Conservation (phyloP, 495 filamentous ascomycete genomes). For the Trichodelitschia bisporula region DNA sequence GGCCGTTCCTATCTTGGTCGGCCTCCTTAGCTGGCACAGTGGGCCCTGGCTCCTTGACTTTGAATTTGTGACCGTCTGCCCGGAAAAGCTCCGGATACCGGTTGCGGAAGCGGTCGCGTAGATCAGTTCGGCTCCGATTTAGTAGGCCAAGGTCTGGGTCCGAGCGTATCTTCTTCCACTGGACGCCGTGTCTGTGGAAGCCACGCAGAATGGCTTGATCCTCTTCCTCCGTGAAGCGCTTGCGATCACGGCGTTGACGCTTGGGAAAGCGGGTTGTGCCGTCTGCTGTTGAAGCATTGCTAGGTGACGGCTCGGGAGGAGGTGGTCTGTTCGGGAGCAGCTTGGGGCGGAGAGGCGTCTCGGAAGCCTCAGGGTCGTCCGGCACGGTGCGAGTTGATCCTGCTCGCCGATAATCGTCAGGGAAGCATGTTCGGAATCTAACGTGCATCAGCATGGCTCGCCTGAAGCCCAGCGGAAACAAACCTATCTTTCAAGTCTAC, state of each 20-base stretch:
- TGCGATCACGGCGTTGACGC: constrained; percentile 20
- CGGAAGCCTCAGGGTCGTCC: background rate
- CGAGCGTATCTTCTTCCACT: constrained; percentile 59
- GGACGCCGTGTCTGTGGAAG: constrained; percentile 46
- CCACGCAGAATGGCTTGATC: constrained; percentile 56
- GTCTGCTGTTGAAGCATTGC: constrained; percentile 25
- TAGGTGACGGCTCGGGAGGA: constrained; percentile 20
- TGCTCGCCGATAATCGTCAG: constrained; percentile 16
- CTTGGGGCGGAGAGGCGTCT: constrained; percentile 12
- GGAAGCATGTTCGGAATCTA: constrained; percentile 52
- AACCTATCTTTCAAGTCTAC: constrained; percentile 72
- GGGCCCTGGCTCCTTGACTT: constrained; percentile 7
- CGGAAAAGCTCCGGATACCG: constrained; percentile 53
- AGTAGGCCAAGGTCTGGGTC: constrained; percentile 34
- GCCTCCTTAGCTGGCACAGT: too few relatives aligned
- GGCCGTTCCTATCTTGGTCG: too few relatives aligned
- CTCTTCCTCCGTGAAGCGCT: constrained; percentile 48
- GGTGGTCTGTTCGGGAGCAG: constrained; percentile 2
- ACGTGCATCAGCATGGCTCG: too few relatives aligned
- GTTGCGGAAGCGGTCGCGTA: constrained; percentile 62
- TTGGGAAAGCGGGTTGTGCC: too few relatives aligned
- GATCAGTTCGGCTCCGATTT: constrained; percentile 46
- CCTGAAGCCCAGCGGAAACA: too few relatives aligned
- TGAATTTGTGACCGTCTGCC: constrained; percentile 15
- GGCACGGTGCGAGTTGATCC: too few relatives aligned